These are phyloP conservation scores for Mrakia gelida DNA, from an alignment of 768 basidiomycete species.

Conservation along the genomic window DNA sequence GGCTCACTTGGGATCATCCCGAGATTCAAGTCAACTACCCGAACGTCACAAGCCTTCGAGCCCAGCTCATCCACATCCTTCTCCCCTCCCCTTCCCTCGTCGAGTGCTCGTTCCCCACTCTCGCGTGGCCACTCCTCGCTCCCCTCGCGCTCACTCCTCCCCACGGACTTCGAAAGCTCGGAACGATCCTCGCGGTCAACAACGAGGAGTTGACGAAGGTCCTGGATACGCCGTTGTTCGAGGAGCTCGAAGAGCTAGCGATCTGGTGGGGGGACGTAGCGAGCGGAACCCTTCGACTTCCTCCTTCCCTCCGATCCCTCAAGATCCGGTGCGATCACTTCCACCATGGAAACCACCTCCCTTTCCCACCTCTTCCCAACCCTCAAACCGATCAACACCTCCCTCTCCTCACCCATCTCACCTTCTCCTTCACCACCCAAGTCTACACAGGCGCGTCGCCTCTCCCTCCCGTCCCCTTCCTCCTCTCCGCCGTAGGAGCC, in stretches of 20 bases:
- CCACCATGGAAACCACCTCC: conserved; percentile 19
- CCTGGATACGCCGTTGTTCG: not conserved
- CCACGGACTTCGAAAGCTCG: not conserved
- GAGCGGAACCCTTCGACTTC: not conserved
- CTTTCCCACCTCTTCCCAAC: not conserved
- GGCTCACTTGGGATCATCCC: conserved; percentile 15
- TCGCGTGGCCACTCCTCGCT: conserved; percentile 1
- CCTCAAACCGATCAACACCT: not conserved
- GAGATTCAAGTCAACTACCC: not conserved
- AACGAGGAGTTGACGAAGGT: not conserved
- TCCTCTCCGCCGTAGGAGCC: conserved; percentile 10
- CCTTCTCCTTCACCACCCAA: conserved; percentile 20
- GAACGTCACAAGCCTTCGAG: not conserved
- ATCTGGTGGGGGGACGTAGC: conserved; percentile 24
- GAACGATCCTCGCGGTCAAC: conserved; percentile 22
- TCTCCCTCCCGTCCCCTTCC: not conserved
- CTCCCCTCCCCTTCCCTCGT: not conserved
- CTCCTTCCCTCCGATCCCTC: conserved; percentile 17
- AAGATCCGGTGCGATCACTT: conserved; percentile 25
- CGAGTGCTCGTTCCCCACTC: conserved; percentile 8
- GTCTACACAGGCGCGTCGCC: conserved; percentile 20
- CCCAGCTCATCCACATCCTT: conserved; percentile 10
- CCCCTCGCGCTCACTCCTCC: not conserved
- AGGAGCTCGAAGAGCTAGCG: not conserved
- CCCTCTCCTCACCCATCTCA: conserved; percentile 1